Percentiles rank a stretch among this genome's conserved stretches.
These are phyloP conservation scores for Tuber microsphaerosporum DNA, from an alignment of 495 filamentous ascomycete species.

Conservation along the genomic window DNA sequence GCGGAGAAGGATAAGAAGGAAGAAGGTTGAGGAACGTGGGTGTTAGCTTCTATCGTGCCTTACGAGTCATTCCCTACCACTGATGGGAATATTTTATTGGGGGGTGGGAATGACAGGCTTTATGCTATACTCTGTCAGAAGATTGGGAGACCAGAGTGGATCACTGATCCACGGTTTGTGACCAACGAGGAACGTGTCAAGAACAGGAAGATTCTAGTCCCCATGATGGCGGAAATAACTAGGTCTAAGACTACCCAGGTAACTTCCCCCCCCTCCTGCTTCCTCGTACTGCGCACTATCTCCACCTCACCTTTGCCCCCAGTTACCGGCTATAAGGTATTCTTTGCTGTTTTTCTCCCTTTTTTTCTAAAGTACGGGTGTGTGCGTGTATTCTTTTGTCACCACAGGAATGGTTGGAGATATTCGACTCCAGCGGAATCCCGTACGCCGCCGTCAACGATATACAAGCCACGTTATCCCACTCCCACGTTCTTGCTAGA, in stretches of 20 bases:
- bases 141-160: conserved; percentile 73
- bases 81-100: conserved; percentile 85
- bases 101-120: conserved; percentile 86
- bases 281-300: background rate
- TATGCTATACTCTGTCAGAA: conserved; percentile 79
- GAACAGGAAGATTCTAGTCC: conserved; percentile 67
- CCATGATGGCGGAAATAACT: conserved; percentile 66
- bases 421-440: conserved; percentile 84
- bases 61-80: conserved; percentile 87
- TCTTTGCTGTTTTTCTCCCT: background rate
- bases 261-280: conserved; percentile 4
- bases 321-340: background rate
- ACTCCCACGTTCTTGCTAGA: conserved; percentile 76
- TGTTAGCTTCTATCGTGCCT: conserved; percentile 81
- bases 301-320: background rate
- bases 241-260: conserved; percentile 62
- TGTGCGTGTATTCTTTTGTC: background rate
- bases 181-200: conserved; percentile 78
- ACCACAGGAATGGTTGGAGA: conserved; percentile 68
- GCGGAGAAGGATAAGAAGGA: conserved; percentile 4
- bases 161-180: conserved; percentile 62
- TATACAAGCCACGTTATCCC: conserved; percentile 71
- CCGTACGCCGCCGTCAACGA: conserved; percentile 95
- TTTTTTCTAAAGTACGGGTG: conserved; percentile 2
- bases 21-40: conserved; percentile 3